Percentiles rank a stretch among this genome's conserved stretches.
phyloP scores from a whole-genome alignment of 1,284 basidiomycete species.

The Melampsora larici-populina region DNA sequence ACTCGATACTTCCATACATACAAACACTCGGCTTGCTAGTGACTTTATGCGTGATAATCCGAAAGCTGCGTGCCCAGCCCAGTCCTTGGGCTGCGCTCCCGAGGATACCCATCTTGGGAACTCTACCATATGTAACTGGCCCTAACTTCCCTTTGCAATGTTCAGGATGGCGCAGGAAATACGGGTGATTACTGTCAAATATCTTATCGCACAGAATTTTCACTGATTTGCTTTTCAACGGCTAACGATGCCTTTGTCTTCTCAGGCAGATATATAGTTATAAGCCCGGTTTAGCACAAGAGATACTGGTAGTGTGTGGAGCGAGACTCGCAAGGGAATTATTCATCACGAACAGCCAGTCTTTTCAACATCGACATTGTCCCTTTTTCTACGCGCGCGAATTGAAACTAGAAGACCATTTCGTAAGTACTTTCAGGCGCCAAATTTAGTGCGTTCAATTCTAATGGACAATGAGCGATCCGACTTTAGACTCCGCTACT shows the following conservation, averaged over 20 bases:
- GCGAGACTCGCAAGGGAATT: neutral
- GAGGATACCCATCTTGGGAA: neutral
- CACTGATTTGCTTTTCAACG: neutral
- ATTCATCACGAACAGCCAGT: neutral
- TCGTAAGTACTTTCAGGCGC: neutral
- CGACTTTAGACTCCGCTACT: neutral
- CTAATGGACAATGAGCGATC: neutral
- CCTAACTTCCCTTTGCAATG: neutral
- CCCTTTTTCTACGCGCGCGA: neutral
- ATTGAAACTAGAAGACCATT: neutral
- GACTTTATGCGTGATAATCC: no score
- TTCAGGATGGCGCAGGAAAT: neutral
- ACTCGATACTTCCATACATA: no score
- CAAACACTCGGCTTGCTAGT: no score
- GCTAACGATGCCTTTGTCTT: neutral
- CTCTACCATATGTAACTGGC: neutral
- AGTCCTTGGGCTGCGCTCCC: neutral
- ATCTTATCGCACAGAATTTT: neutral
- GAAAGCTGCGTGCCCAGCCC: no score
- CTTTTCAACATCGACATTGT: neutral
- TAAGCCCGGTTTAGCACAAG: neutral
- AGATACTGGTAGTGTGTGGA: neutral
- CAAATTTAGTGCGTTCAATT: neutral
- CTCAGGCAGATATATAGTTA: neutral
- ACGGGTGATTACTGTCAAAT: neutral